These are phyloP conservation scores for Rhododendron griersonianum DNA, from an alignment of 148 eudicot species.

Conservation along the genomic window DNA sequence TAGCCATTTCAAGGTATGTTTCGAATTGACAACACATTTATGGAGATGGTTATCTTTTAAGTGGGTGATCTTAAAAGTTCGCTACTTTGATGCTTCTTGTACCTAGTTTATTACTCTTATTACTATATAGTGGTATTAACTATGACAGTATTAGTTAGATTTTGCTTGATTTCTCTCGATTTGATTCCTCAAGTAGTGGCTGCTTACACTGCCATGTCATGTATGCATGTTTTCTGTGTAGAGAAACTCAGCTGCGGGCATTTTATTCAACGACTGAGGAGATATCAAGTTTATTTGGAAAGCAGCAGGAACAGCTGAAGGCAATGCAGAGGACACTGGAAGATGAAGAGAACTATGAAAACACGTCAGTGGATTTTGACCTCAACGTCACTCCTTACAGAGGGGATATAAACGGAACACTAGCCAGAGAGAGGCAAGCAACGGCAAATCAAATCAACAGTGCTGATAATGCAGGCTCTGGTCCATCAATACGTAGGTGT, in stretches of 20 bases:
- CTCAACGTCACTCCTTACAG: constrained; percentile 24
- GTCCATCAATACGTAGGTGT: constrained; percentile 29
- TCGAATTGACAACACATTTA: background rate
- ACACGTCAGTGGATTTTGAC: constrained; percentile 55
- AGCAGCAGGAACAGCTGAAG: constrained; percentile 94
- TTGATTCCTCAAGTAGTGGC: background rate
- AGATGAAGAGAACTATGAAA: constrained; percentile 82
- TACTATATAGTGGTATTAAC: background rate
- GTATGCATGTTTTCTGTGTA: constrained; percentile 26
- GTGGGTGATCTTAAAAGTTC: background rate
- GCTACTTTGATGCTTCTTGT: background rate
- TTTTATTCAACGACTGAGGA: constrained; percentile 95
- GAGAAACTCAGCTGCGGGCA: constrained; percentile 94
- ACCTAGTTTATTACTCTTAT: background rate
- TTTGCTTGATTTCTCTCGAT: background rate
- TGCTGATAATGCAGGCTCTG: constrained; percentile 27
- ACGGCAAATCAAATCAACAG: constrained; percentile 26
- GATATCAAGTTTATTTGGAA: constrained; percentile 61
- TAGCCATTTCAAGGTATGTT: background rate
- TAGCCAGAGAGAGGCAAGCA: constrained; percentile 29
- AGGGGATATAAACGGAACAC: constrained; percentile 18
- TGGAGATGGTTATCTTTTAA: background rate
- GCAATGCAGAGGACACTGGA: constrained; percentile 91
- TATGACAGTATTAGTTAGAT: background rate
- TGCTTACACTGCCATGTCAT: constrained; percentile 1